A percentile compares a stretch with the other conserved stretches of the same genome.
phyloP scores from a whole-genome alignment of 2,329 filamentous ascomycete species.

The Fonsecaea erecta region DNA sequence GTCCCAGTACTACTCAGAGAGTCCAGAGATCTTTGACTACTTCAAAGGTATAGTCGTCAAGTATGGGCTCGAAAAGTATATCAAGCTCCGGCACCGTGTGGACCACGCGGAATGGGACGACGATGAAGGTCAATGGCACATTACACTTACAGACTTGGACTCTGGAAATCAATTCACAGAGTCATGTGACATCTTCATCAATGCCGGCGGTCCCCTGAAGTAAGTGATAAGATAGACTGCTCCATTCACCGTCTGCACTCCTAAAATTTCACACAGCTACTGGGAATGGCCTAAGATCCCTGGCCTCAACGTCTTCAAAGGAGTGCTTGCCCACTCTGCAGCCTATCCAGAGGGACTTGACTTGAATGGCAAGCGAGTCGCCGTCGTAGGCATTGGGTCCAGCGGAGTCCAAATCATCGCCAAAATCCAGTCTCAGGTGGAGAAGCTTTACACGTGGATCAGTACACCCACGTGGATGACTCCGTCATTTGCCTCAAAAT shows the following conservation, averaged over 20 bases:
- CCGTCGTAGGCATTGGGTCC: conserved; percentile 38
- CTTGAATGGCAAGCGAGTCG: conserved; percentile 37
- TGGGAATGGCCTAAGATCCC: conserved; percentile 47
- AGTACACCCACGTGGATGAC: conserved; percentile 42
- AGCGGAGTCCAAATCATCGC: conserved; percentile 42
- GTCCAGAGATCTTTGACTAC: conserved; percentile 40
- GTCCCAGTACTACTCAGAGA: conserved; percentile 33
- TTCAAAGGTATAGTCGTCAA: conserved; percentile 36
- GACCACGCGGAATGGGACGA: conserved; percentile 40
- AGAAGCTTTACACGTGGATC: conserved; percentile 40
- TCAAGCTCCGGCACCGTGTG: conserved; percentile 39
- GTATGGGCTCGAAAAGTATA: conserved; percentile 39
- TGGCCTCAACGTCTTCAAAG: conserved; percentile 45
- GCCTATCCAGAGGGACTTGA: conserved; percentile 42
- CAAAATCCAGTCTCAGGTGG: conserved; percentile 46
- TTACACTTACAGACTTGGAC: conserved; percentile 35
- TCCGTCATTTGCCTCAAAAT: conserved; percentile 36
- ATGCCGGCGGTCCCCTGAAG: conserved; percentile 48
- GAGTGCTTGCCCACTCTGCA: conserved; percentile 43
- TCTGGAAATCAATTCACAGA: conserved; percentile 36
- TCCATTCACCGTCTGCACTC: neutral
- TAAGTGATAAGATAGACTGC: conserved; percentile 6
- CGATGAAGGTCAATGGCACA: conserved; percentile 38
- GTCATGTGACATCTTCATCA: conserved; percentile 39
- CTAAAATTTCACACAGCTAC: conserved; percentile 31